These are phyloP conservation scores for Agrocybe praecox DNA, from an alignment of 768 basidiomycete species.

Conservation along the genomic window DNA sequence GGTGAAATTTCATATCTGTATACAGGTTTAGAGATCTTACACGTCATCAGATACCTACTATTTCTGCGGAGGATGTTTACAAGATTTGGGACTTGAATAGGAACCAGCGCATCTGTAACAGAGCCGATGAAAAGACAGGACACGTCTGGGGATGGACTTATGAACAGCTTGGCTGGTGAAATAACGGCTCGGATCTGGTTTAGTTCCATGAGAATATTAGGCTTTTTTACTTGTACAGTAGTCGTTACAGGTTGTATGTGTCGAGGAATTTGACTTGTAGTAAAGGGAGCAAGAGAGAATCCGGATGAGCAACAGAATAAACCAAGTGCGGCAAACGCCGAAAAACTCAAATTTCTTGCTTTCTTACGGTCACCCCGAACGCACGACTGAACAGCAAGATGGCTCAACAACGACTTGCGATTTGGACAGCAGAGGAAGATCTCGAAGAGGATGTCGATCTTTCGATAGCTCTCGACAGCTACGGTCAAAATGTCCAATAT, in stretches of 20 bases:
- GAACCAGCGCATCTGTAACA: slow-evolving; percentile 41
- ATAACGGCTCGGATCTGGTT: too few relatives aligned
- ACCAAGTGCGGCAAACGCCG: slow-evolving; percentile 31
- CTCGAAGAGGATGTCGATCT: slow-evolving; percentile 83
- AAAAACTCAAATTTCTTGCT: slow-evolving; percentile 34
- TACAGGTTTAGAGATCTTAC: neutral
- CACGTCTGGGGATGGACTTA: slow-evolving; percentile 40
- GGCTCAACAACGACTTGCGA: slow-evolving; percentile 65
- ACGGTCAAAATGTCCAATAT: slow-evolving; percentile 68
- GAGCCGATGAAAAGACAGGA: slow-evolving; percentile 30
- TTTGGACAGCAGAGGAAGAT: slow-evolving; percentile 82
- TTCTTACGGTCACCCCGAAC: slow-evolving; percentile 14
- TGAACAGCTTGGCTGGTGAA: slow-evolving; percentile 40
- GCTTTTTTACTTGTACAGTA: too few relatives aligned
- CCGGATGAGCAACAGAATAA: neutral
- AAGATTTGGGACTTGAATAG: slow-evolving; percentile 47
- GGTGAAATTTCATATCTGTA: neutral
- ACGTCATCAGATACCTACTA: slow-evolving; percentile 11
- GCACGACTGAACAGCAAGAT: slow-evolving; percentile 33
- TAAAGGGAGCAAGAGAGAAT: neutral
- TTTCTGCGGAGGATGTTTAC: slow-evolving; percentile 41
- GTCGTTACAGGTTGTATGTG: too few relatives aligned
- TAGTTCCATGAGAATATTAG: too few relatives aligned
- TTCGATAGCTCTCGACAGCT: slow-evolving; percentile 66
- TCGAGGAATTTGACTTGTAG: too few relatives aligned